Evolutionary conservation across 768 basidiomycete genomes (phyloP).

Genomic region (Leccinum subgranulosum): DNA sequence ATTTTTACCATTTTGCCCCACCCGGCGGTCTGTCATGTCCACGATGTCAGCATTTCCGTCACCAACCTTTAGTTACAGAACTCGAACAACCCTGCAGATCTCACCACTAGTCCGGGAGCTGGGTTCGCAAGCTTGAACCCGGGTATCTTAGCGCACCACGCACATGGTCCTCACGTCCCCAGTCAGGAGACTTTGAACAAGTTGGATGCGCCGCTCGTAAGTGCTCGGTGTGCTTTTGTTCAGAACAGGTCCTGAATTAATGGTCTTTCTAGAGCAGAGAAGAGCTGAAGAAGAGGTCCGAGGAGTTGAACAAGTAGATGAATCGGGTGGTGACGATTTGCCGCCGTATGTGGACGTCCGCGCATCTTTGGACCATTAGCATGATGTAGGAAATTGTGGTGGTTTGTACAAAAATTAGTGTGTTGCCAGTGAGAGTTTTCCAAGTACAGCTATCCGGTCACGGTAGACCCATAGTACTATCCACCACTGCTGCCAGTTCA

Average conservation of each 20-base stretch:
- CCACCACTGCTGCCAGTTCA: too few relatives aligned
- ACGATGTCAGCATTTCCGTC: not conserved
- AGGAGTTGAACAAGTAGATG: constrained; percentile 43
- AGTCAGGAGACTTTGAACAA: constrained; percentile 41
- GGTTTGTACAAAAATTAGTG: not conserved
- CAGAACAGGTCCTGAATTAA: not conserved
- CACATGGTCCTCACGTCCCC: constrained; percentile 51
- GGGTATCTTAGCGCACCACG: constrained; percentile 43
- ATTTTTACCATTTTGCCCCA: constrained; percentile 55
- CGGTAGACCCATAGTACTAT: too few relatives aligned
- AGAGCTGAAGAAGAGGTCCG: constrained; percentile 41
- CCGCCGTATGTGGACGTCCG: not conserved
- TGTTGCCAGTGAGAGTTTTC: too few relatives aligned
- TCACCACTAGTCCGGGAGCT: constrained; percentile 34
- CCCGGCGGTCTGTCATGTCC: constrained; percentile 47
- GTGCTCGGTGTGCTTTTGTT: not conserved
- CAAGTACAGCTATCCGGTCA: not conserved
- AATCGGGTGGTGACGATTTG: not conserved
- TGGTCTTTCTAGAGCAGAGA: constrained; percentile 44
- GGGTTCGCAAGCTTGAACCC: constrained; percentile 36
- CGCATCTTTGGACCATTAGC: not conserved
- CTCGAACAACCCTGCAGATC: constrained; percentile 58
- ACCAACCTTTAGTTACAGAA: constrained; percentile 35
- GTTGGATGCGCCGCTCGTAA: constrained; percentile 44
- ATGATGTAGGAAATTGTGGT: too few relatives aligned